phyloP scores from a whole-genome alignment of 139 green algal genomes.

The Choricystis sp. region DNA sequence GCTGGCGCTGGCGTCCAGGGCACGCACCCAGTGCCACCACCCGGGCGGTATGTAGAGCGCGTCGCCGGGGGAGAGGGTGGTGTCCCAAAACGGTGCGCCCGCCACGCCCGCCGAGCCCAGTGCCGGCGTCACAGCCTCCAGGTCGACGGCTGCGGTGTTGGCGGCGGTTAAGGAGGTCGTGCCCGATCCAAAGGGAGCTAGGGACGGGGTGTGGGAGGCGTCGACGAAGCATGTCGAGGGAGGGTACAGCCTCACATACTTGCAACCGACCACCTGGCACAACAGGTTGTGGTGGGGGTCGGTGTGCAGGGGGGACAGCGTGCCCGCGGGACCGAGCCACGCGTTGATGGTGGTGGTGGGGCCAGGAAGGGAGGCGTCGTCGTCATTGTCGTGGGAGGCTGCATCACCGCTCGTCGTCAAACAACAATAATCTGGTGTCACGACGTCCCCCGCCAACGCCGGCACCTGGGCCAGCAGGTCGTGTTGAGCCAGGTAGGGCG shows the following conservation, averaged over 20 bases:
- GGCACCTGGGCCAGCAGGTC: conserved; percentile 83
- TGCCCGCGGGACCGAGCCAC: conserved; percentile 77
- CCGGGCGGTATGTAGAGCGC: conserved; percentile 76
- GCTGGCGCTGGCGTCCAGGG: conserved; percentile 49
- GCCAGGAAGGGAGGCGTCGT: too few relatives aligned
- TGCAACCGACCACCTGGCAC: conserved; percentile 69
- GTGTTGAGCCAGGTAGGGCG: conserved; percentile 82
- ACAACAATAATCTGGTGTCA: conserved; percentile 62
- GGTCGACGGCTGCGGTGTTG: conserved; percentile 39
- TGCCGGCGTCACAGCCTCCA: conserved; percentile 11
- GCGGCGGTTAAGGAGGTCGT: too few relatives aligned
- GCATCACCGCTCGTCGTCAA: too few relatives aligned
- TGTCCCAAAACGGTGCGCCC: conserved; percentile 32
- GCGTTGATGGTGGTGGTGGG: conserved; percentile 77
- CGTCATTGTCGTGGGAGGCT: too few relatives aligned
- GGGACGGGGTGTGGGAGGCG: too few relatives aligned
- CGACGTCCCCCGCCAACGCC: conserved; percentile 54
- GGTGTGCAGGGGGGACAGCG: conserved; percentile 40
- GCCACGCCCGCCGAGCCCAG: not conserved
- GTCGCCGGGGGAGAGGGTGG: conserved; percentile 50
- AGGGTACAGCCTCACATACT: conserved; percentile 84
- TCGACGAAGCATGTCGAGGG: too few relatives aligned
- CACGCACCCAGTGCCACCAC: conserved; percentile 86
- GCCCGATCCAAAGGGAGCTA: too few relatives aligned
- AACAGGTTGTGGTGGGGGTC: conserved; percentile 86